Base-by-base conservation (phyloP, 768 basidiomycete genomes). In the Amylocystis lapponica region DNA sequence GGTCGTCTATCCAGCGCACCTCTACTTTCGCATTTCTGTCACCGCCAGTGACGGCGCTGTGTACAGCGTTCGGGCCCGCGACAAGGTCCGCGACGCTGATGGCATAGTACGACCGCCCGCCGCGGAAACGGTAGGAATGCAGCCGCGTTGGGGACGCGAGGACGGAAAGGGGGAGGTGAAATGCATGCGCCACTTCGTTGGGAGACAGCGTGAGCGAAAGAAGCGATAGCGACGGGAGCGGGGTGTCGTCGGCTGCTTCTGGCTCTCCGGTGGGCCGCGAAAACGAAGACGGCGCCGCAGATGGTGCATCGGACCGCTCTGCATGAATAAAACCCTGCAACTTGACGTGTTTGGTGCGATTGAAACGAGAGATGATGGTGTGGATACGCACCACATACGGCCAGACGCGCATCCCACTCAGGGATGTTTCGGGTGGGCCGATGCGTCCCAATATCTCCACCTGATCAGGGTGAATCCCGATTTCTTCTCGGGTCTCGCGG, bases 321-420 rank as follows among this genome's bases (percentile, higher is more conserved):
- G 43, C 34, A 32, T 63, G 56, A 16, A 66, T 30, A 46, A 63
- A 65, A 16, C 60, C 63, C 63, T 65, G 46, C 14, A 35, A n/a
- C n/a, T n/a, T n/a, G n/a, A n/a, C n/a, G n/a, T n/a, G n/a, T n/a
- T n/a, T n/a, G n/a, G n/a, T n/a, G n/a, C n/a, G n/a, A n/a, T n/a
- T n/a, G n/a, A n/a, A n/a, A n/a, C n/a, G n/a, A n/a, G n/a, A n/a
- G n/a, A n/a, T n/a, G n/a, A n/a, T n/a, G n/a, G n/a, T n/a, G n/a
- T n/a, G n/a, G n/a, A n/a, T 34, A 72, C 79, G 66, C 63, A 89
- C 86, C 36, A 88, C 79, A 53, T 76, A 83, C 21, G 86, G 85
- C 79, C 82, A 86, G 8, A 89, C 87, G 13, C 71, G 62, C 63
- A 84, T 64, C 17, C 81, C 79, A 14, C 66, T 59, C 23, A 80